These are phyloP conservation scores for Podospora appendiculata DNA, from an alignment of 495 filamentous ascomycete genomes.

Conservation along the genomic window DNA sequence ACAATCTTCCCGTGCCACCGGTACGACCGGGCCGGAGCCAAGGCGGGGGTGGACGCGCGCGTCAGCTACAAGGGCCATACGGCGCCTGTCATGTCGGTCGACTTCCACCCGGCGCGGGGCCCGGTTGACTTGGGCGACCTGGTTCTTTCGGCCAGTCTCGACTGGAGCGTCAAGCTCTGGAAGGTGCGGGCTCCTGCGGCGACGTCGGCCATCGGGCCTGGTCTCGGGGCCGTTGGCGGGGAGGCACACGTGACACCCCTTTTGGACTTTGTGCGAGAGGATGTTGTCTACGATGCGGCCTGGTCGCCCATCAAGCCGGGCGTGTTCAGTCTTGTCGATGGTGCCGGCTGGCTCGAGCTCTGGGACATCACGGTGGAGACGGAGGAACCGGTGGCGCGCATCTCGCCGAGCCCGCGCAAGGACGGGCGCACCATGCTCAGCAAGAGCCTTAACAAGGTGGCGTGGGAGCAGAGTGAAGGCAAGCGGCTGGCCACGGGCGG, in stretches of 20 bases:
- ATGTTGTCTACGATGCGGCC: conserved; percentile 88
- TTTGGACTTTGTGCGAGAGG: conserved; percentile 83
- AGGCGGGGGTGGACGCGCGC: conserved; percentile 83
- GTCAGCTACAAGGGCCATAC: conserved; percentile 81
- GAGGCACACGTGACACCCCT: conserved; percentile 57
- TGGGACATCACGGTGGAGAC: conserved; percentile 92
- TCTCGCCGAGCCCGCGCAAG: conserved; percentile 56
- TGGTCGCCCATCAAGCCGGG: conserved; percentile 91
- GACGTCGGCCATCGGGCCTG: conserved; percentile 38
- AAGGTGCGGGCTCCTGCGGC: conserved; percentile 74
- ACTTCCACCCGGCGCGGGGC: conserved; percentile 88
- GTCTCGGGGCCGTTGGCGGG: conserved; percentile 32
- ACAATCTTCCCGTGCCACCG: conserved; percentile 92
- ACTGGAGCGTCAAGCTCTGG: conserved; percentile 98
- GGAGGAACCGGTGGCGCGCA: conserved; percentile 78
- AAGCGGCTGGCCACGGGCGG: conserved; percentile 81
- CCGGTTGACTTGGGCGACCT: conserved; percentile 93
- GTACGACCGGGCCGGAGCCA: conserved; percentile 93
- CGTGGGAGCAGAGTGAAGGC: conserved; percentile 88
- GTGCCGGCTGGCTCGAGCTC: conserved; percentile 84
- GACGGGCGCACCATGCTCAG: conserved; percentile 53
- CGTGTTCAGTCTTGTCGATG: conserved; percentile 90
- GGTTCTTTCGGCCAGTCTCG: conserved; percentile 74
- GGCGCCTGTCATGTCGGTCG: conserved; percentile 90
- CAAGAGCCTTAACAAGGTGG: conserved; percentile 82